phyloP scores from a whole-genome alignment of 2,329 filamentous ascomycete species.

The Colletotrichum sp. region DNA sequence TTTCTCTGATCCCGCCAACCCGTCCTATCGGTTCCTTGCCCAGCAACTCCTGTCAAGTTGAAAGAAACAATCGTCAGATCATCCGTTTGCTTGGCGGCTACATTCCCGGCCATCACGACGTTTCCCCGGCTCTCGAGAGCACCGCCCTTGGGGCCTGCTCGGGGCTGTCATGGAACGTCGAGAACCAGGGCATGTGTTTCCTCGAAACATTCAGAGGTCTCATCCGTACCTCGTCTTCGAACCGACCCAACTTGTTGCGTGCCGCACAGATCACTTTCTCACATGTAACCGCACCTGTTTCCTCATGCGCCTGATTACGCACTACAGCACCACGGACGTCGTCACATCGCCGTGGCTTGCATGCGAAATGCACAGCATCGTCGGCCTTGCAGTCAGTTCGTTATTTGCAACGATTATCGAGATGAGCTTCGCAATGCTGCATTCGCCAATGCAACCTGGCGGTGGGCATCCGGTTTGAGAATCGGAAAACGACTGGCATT shows the following conservation, averaged over 20 bases:
- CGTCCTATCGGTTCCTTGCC: slow-evolving; percentile 1
- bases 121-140: background rate
- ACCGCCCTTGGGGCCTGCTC: background rate
- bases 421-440: background rate
- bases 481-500: background rate
- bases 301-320: background rate
- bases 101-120: background rate
- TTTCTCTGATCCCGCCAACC: slow-evolving; percentile 1
- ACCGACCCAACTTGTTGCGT: background rate
- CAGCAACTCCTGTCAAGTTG: slow-evolving; percentile 3
- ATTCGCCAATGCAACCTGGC: background rate
- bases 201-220: slow-evolving; percentile 3
- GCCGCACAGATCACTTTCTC: slow-evolving; percentile 12
- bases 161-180: background rate
- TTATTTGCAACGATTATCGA: background rate
- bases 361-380: background rate
- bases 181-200: background rate
- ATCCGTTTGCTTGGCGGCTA: background rate
- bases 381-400: too few species aligned
- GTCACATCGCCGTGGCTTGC: background rate
- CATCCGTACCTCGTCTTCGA: background rate
- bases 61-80: slow-evolving; percentile 3
- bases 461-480: background rate
- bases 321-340: background rate
- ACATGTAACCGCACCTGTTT: slow-evolving; percentile 8